phyloP scores from a whole-genome alignment of 495 filamentous ascomycete species.

The Tetracladium setigerum region DNA sequence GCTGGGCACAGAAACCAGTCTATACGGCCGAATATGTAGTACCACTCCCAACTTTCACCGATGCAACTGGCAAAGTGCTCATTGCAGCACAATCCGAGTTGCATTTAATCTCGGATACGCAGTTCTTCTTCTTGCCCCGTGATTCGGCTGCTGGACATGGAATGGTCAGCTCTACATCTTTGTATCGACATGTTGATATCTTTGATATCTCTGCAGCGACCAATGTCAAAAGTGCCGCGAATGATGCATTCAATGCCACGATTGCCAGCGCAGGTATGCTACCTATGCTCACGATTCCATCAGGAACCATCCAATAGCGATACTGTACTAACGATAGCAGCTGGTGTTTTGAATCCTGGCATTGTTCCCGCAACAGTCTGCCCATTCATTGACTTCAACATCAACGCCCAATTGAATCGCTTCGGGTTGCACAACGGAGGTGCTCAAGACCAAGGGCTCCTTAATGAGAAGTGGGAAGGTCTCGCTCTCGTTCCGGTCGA shows the following conservation, averaged over 20 bases:
- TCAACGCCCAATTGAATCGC: conserved; percentile 55
- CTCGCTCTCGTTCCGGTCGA: conserved; percentile 59
- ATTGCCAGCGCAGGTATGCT: too few species aligned
- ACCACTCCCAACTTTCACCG: conserved; percentile 47
- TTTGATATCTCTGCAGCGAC: conserved; percentile 58
- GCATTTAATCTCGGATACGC: conserved; percentile 48
- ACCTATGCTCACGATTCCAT: conserved; percentile 40
- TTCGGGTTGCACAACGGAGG: conserved; percentile 69
- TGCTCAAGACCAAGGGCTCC: conserved; percentile 39
- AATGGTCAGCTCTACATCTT: conserved; percentile 36
- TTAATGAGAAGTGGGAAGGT: conserved; percentile 84
- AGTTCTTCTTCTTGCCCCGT: conserved; percentile 61
- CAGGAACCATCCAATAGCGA: conserved; percentile 25
- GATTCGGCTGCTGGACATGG: conserved; percentile 56
- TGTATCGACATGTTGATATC: conserved; percentile 66
- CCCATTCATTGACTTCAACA: conserved; percentile 65
- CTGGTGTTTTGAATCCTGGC: conserved; percentile 44
- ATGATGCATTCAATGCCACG: too few species aligned
- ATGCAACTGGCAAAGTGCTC: conserved; percentile 30
- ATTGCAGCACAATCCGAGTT: conserved; percentile 68
- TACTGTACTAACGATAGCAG: conserved; percentile 5
- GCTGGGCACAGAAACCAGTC: conserved; percentile 17
- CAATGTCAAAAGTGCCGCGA: conserved; percentile 43
- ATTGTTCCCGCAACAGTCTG: conserved; percentile 62
- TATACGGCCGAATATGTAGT: conserved; percentile 60